Conservation (phyloP, 2,329 filamentous ascomycete species). For the Colletotrichum truncatum region DNA sequence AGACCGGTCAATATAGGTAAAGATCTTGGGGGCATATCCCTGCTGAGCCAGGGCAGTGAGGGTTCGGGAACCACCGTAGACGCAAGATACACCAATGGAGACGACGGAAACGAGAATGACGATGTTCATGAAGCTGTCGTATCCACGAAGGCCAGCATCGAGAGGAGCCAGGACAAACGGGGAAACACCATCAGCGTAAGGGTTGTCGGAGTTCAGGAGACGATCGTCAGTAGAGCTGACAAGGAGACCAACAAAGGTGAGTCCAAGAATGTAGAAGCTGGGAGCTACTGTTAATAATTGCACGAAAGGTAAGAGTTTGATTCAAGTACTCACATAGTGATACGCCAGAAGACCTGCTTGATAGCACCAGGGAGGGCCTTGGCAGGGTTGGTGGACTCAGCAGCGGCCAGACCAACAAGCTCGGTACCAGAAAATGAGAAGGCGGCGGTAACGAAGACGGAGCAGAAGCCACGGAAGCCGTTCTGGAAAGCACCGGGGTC, state of each 20-base stretch:
- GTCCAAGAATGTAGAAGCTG: slow-evolving; percentile 56
- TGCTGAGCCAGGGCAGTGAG: slow-evolving; percentile 64
- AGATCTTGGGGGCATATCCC: slow-evolving; percentile 62
- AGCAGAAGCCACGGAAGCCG: slow-evolving; percentile 75
- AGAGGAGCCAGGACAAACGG: slow-evolving; percentile 34
- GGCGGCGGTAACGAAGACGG: slow-evolving; percentile 75
- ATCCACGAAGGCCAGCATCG: slow-evolving; percentile 56
- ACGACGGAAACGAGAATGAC: slow-evolving; percentile 64
- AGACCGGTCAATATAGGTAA: slow-evolving; percentile 62
- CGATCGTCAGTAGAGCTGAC: slow-evolving; percentile 51
- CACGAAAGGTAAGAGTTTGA: slow-evolving; percentile 33
- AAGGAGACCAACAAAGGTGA: slow-evolving; percentile 58
- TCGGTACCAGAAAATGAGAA: slow-evolving; percentile 76
- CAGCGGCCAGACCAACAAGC: slow-evolving; percentile 75
- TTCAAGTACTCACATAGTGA: slow-evolving; percentile 45
- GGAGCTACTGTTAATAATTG: slow-evolving; percentile 11
- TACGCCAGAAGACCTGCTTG: slow-evolving; percentile 74
- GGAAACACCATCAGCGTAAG: slow-evolving; percentile 47
- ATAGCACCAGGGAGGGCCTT: slow-evolving; percentile 80
- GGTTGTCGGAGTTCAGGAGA: slow-evolving; percentile 54
- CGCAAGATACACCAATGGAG: slow-evolving; percentile 62
- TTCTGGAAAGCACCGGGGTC: slow-evolving; percentile 67
- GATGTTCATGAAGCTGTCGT: slow-evolving; percentile 62
- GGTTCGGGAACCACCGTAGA: slow-evolving; percentile 65
- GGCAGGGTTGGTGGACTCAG: slow-evolving; percentile 72